phyloP scores from a whole-genome alignment of 495 filamentous ascomycete genomes.

The Chaetomidium leptoderma region DNA sequence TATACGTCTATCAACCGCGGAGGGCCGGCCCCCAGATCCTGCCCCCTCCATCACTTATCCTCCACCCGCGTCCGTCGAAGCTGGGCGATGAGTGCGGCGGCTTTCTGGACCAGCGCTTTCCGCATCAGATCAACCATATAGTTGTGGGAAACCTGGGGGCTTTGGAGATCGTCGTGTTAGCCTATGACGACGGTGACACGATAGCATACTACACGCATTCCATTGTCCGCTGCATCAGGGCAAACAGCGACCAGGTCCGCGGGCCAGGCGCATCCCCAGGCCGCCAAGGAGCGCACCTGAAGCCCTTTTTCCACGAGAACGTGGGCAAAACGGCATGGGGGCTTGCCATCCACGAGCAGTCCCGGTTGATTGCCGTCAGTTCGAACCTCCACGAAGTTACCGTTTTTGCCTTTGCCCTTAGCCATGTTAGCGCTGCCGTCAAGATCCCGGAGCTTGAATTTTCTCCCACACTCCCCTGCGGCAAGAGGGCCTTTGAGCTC shows the following conservation, averaged over 20 bases:
- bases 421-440: slow-evolving; percentile 25
- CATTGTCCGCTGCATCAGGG: slow-evolving; percentile 31
- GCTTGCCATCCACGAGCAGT: slow-evolving; percentile 73
- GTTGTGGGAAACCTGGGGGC: slow-evolving; percentile 73
- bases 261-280: neutral
- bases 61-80: slow-evolving; percentile 57
- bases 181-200: slow-evolving; percentile 86
- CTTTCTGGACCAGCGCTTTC: slow-evolving; percentile 50
- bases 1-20: slow-evolving; percentile 70
- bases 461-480: slow-evolving; percentile 18
- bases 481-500: slow-evolving; percentile 22
- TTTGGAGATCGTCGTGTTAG: slow-evolving; percentile 72
- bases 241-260: slow-evolving; percentile 1
- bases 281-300: slow-evolving; percentile 10
- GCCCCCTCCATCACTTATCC: slow-evolving; percentile 55
- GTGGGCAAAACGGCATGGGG: slow-evolving; percentile 85
- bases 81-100: slow-evolving; percentile 42
- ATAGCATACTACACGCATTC: slow-evolving; percentile 66
- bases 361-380: slow-evolving; percentile 74
- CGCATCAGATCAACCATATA: slow-evolving; percentile 75
- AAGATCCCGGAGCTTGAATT: neutral
- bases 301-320: slow-evolving; percentile 67
- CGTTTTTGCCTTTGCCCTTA: slow-evolving; percentile 70
- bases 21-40: slow-evolving; percentile 57
- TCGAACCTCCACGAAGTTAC: slow-evolving; percentile 65